Base-by-base conservation (phyloP, 2,329 filamentous ascomycete genomes). In the Diaporthe velutina region DNA sequence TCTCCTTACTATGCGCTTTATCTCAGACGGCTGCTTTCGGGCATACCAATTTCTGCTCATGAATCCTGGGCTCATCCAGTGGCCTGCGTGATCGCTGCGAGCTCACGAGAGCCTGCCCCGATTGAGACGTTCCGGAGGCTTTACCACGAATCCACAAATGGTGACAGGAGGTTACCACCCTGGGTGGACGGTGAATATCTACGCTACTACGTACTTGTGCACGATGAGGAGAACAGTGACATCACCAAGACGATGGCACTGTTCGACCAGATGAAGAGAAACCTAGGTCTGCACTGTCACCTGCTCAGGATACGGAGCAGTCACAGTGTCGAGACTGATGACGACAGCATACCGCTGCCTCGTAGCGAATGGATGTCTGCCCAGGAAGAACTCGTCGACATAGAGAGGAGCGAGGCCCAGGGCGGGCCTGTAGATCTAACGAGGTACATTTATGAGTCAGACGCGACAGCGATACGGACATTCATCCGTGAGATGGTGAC, bases 191-290 rank as follows among this genome's bases (percentile, higher is more conserved):
- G 94, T 40, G 95, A 98, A 76, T 99, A 97, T 82, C 86, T 99
- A 77, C 91, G 97, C 77, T 99, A 99, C 83, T 99, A 99, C 83
- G 94, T 99, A 22, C 87, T 99, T 55, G 93, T 99, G 25, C 97
- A 99, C 80, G 97, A 99, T 79, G 97, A 99, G 84, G 97, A 99
- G 81, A 92, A 92, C 76, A 96, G 98, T 80, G 96, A 99, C 81
- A 98, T 98, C 76, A 91, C 91, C 50, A 94, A 95, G 83, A 98
- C 96, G 17, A 96, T 96, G 83, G 91, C 92, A 25, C 87, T 98
- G 38, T 99, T 98, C 83, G 97, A 99, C 79, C 95, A 98, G 83
- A 99, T 99, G 97, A 99, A 98, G 84, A 92, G 97, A n/a, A 95
- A 98, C 84, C 95, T 99, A 77, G 97, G 97, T 2, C 87, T 98